Evolutionary conservation across 2,329 filamentous ascomycete species (phyloP), one percentile per base, ranked within the genome.

Genomic region (Alternaria sp.): DNA sequence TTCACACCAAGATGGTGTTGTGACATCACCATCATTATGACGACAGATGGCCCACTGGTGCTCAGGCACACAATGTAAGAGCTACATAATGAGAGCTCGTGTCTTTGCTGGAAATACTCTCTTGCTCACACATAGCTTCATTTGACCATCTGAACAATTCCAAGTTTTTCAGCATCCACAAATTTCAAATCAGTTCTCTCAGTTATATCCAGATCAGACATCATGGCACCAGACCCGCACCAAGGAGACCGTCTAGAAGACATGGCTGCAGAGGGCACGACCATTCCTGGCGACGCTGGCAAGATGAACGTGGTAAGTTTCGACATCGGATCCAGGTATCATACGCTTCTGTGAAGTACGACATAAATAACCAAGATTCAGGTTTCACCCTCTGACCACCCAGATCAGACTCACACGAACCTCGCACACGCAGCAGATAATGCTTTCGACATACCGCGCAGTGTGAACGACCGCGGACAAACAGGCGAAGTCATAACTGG

Each of bases 381-480:
- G 52, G 83, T 86, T 62, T 82, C 83, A 13, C 85, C 84, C 3
- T 80, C 83, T 3, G 79, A 84, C 23, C 81, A 83, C 7, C 83
- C 83, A 2, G 82, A 85, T 66, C 82, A 86, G 65, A 73, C 81
- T 49, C 70, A 72, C 26, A 73, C 80, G 44, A 76, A 80, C 23
- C 76, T 79, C 25, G 80, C 81, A n/a, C 75, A 77, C 17, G 84
- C 83, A 0, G 84, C 82, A 8, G 82, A 84, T 62, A 86, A 87
- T 62, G 71, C 79, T 8, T 82, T 79, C 30, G 83, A 85, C 50
- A 81, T 86, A 61, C 81, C 85, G 5, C 72, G 77, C 40, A 65
- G 68, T 10, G 58, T 68, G 45, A 67, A 66, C 40, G 79, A 81
- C 62, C 71, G 68, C 4, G 77, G 77, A 11, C 66, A 69, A 3